Percentiles rank a stretch among this genome's conserved stretches.
Evolutionary conservation across 495 filamentous ascomycete species (phyloP).

Genomic region (Neurospora sp.): DNA sequence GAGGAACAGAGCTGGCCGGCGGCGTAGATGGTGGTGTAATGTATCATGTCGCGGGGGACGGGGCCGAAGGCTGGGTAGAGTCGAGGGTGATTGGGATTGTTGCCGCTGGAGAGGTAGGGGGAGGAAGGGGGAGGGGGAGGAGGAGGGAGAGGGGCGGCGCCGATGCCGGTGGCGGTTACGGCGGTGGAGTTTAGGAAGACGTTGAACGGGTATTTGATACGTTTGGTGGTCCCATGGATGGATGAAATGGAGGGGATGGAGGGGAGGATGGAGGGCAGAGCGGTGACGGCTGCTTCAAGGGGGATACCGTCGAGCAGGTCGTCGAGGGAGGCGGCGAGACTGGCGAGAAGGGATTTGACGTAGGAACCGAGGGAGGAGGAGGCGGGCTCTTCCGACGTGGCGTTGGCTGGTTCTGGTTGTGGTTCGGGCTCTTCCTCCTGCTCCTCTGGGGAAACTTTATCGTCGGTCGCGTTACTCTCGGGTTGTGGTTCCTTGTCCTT

Average conservation of each 20-base stretch:
- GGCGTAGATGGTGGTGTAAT: slow-evolving; percentile 63
- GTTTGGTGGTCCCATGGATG: neutral
- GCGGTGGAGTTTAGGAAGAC: slow-evolving; percentile 43
- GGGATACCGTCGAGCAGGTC: slow-evolving; percentile 6
- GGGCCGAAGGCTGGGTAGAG: slow-evolving; percentile 25
- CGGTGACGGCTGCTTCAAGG: neutral
- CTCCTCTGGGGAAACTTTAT: neutral
- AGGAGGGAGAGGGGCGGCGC: slow-evolving; percentile 60
- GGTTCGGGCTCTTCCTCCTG: neutral
- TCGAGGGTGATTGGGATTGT: slow-evolving; percentile 42
- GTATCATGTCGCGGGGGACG: slow-evolving; percentile 29
- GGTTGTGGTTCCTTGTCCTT: slow-evolving; percentile 3
- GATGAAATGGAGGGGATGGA: slow-evolving; percentile 2
- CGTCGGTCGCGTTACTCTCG: neutral
- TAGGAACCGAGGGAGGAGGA: slow-evolving; percentile 16
- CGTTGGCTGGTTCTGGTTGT: neutral
- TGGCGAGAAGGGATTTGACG: slow-evolving; percentile 30
- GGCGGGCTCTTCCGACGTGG: slow-evolving; percentile 1
- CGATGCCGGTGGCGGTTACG: slow-evolving; percentile 61
- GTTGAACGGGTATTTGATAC: slow-evolving; percentile 7
- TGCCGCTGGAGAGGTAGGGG: slow-evolving; percentile 30
- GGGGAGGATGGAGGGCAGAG: neutral
- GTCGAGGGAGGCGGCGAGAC: slow-evolving; percentile 20
- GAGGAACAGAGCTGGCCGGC: slow-evolving; percentile 55
- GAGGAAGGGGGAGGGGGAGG: neutral